A percentile compares a stretch with the other conserved stretches of the same genome.
Conservation (phyloP, 2,329 filamentous ascomycete genomes). For the Fusarium musae region DNA sequence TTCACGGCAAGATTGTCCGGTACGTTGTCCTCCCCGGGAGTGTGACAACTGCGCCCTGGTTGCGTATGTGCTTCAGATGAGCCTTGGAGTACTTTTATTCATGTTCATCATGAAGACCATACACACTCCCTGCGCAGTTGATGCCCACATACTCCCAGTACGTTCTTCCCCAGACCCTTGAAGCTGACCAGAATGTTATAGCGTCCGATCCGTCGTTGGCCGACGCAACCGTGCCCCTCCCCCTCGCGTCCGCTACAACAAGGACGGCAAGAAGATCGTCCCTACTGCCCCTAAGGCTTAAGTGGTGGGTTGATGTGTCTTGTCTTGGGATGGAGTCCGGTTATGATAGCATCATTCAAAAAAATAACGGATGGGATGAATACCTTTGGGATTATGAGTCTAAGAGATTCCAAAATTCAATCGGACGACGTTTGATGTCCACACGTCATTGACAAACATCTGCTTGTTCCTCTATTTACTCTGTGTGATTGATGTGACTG, state of each 20-base stretch:
- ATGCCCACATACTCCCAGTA: constrained; percentile 33
- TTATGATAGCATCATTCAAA: constrained; percentile 53
- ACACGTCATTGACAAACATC: constrained; percentile 29
- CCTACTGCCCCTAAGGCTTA: constrained; percentile 68
- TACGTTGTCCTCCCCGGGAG: constrained; percentile 75
- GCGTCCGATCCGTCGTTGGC: constrained; percentile 96
- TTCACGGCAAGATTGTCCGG: constrained; percentile 99
- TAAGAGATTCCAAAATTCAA: constrained; percentile 46
- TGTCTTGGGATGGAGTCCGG: constrained; percentile 52
- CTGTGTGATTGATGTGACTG: background rate
- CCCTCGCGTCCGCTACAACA: constrained; percentile 98
- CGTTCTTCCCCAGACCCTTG: constrained; percentile 19
- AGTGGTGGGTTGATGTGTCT: constrained; percentile 43
- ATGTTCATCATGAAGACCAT: constrained; percentile 28
- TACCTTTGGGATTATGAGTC: constrained; percentile 48
- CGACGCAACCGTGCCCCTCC: constrained; percentile 99
- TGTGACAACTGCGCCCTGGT: constrained; percentile 65
- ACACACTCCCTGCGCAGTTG: constrained; percentile 42
- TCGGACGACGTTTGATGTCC: constrained; percentile 43
- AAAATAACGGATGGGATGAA: constrained; percentile 51
- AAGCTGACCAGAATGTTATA: constrained; percentile 63
- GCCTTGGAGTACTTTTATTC: constrained; percentile 63
- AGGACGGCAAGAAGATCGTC: constrained; percentile 99
- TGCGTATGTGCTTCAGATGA: constrained; percentile 66
- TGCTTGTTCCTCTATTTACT: too few species aligned